phyloP scores from a whole-genome alignment of 192 early-diverging fungal species.

The Chytriomyces sp. region DNA sequence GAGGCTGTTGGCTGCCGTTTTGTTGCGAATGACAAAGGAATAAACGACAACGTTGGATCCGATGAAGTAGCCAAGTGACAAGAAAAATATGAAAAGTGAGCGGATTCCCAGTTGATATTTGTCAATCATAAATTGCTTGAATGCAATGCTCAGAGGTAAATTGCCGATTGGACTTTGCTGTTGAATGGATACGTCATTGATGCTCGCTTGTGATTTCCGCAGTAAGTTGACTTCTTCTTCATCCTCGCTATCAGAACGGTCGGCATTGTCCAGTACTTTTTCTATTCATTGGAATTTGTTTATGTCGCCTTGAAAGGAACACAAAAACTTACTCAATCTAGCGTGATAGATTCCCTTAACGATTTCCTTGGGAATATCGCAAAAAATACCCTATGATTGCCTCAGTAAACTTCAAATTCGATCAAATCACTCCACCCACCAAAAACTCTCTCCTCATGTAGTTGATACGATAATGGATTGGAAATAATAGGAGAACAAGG shows the following conservation, averaged over 20 bases:
- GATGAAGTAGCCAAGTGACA: conserved; percentile 40
- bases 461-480: conserved; percentile 1
- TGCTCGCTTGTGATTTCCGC: background rate
- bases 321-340: conserved; percentile 28
- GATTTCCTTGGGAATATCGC: conserved; percentile 44
- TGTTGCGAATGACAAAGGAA: background rate
- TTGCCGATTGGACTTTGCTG: background rate
- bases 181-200: background rate
- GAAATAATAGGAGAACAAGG: background rate
- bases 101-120: conserved; percentile 32
- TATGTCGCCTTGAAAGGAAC: background rate
- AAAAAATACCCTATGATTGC: conserved; percentile 20
- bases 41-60: conserved; percentile 11
- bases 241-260: conserved; percentile 31
- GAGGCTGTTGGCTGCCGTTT: background rate
- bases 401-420: background rate
- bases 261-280: background rate
- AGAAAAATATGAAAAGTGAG: conserved; percentile 21
- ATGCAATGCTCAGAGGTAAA: background rate
- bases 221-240: background rate
- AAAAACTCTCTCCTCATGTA: conserved; percentile 10
- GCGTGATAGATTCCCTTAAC: conserved; percentile 44
- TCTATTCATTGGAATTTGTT: background rate
- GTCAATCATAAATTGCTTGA: conserved; percentile 19
- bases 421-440: no score